Conservation (phyloP, 73 alveolate genomes). For the Tetrahymena thermophila region DNA sequence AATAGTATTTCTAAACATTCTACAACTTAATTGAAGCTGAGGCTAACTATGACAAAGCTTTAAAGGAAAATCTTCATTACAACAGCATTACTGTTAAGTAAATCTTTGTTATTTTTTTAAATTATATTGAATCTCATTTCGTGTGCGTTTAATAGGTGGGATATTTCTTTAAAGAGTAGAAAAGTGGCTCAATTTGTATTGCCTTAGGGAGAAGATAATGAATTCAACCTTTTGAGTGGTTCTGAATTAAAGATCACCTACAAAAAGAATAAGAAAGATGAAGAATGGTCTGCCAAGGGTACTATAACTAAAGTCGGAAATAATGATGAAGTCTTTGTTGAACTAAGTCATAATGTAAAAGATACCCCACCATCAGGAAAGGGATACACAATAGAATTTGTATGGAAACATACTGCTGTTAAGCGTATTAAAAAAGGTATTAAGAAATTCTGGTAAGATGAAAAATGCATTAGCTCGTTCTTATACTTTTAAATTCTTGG, state of each 20-base stretch:
- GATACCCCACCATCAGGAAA: constrained; percentile 61
- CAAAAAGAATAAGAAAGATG: constrained; percentile 1
- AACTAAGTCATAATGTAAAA: constrained; percentile 66
- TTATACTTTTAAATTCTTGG: constrained; percentile 87
- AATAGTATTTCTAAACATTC: constrained; percentile 12
- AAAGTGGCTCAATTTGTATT: constrained; percentile 24
- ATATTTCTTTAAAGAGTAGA: constrained; percentile 27
- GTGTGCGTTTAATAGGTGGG: constrained; percentile 11
- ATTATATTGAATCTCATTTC: background rate
- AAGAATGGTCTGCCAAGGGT: constrained; percentile 77
- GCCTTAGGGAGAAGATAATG: constrained; percentile 33
- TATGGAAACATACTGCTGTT: constrained; percentile 98
- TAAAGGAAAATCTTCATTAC: background rate
- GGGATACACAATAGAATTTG: constrained; percentile 87
- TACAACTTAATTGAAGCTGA: background rate
- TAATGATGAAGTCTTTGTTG: constrained; percentile 89
- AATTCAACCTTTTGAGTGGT: constrained; percentile 15
- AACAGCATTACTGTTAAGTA: background rate
- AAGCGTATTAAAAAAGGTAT: constrained; percentile 94
- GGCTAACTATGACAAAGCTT: background rate
- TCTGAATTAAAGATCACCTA: constrained; percentile 14
- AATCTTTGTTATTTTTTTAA: background rate
- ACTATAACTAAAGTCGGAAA: constrained; percentile 82
- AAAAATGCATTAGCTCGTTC: constrained; percentile 70
- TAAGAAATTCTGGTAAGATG: constrained; percentile 73